Conservation (phyloP, 225 moss, liverwort and hornwort species). For the Marchantia polymorpha region DNA sequence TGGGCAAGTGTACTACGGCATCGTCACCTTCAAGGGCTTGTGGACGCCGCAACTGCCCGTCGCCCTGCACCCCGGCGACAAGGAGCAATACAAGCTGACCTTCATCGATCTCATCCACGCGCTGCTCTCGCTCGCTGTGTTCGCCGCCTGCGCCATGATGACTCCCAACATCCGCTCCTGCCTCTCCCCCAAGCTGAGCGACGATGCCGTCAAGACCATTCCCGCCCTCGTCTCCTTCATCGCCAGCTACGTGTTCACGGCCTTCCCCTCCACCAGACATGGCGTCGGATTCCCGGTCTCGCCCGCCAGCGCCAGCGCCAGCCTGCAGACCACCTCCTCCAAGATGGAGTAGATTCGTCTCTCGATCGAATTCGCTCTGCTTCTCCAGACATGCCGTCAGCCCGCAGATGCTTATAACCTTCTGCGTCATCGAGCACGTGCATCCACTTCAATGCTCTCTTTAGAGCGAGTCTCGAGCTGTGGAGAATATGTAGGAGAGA, state of each 20-base stretch:
- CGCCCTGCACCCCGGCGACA: constrained; percentile 29
- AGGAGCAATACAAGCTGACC: constrained; percentile 36
- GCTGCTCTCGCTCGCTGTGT: constrained; percentile 31
- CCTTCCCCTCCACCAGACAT: constrained; percentile 41
- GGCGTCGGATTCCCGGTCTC: constrained; percentile 49
- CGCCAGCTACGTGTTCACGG: constrained; percentile 33
- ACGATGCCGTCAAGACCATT: constrained; percentile 18
- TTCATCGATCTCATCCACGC: constrained; percentile 36
- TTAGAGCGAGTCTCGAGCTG: no score
- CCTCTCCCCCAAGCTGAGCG: constrained; percentile 28
- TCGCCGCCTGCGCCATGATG: constrained; percentile 39
- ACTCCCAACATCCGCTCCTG: constrained; percentile 37
- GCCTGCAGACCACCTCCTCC: not conserved
- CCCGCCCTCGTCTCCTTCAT: constrained; percentile 37
- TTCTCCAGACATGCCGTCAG: no score
- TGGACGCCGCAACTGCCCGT: constrained; percentile 46
- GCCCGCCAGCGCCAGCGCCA: constrained; percentile 14
- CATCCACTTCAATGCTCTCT: no score
- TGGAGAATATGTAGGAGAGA: no score
- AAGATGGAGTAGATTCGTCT: not conserved
- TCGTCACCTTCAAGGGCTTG: constrained; percentile 39
- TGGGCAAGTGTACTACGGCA: constrained; percentile 45
- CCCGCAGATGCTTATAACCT: no score
- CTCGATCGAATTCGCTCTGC: not conserved
- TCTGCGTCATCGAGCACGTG: no score